Conservation (phyloP, 805 yeast species). For the Brettanomyces anomalus region DNA sequence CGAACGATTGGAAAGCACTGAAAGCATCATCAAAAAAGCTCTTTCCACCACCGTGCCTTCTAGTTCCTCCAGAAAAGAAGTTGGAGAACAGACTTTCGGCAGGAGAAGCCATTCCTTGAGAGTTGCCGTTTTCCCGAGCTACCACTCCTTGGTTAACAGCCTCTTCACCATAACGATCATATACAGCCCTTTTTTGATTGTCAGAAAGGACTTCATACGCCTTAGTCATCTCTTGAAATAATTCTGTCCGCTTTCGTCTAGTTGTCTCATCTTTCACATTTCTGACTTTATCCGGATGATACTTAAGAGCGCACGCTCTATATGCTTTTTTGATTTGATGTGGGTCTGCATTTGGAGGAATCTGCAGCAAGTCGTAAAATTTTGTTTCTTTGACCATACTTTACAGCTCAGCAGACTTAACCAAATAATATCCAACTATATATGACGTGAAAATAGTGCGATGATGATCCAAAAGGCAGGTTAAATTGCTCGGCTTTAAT, state of each 20-base stretch:
- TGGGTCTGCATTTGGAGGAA: constrained; percentile 53
- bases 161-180: constrained; percentile 44
- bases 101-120: constrained; percentile 7
- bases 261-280: constrained; percentile 21
- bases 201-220: constrained; percentile 61
- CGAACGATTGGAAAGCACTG: neutral
- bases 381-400: constrained; percentile 63
- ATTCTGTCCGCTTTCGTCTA: constrained; percentile 30
- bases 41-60: neutral
- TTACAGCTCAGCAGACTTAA: too few relatives aligned
- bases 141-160: constrained; percentile 18
- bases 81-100: constrained; percentile 24
- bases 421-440: neutral
- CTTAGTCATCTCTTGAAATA: constrained; percentile 51
- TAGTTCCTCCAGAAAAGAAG: constrained; percentile 18
- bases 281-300: constrained; percentile 81
- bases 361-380: constrained; percentile 64
- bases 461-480: too few relatives aligned
- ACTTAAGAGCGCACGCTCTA: constrained; percentile 66
- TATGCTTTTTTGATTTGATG: constrained; percentile 77
- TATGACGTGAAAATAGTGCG: neutral
- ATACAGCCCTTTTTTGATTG: constrained; percentile 32
- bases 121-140: neutral
- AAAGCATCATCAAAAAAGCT: constrained; percentile 1
- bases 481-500: too few relatives aligned